Base-by-base conservation (phyloP, 495 filamentous ascomycete genomes). In the Lepidopterella palustris region DNA sequence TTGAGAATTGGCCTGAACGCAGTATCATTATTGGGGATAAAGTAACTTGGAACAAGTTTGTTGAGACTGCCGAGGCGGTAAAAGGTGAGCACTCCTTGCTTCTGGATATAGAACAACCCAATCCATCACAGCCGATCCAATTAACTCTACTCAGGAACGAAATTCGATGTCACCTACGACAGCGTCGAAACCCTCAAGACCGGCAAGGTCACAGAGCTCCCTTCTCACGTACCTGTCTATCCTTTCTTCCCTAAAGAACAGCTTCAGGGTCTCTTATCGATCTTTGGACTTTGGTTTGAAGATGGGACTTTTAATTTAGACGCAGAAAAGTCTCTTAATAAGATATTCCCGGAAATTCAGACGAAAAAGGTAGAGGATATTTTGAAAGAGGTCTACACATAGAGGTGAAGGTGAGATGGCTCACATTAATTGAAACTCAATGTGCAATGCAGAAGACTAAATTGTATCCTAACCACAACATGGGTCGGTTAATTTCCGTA, bases 1-100 rank as follows among this genome's bases (percentile, higher is more conserved):
- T 42, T 21, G 0, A 10, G 6, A 32, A 39, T 2, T 59, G 57
- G 57, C n/a, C 27, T 3, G 24, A 32, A 13, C 20, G 32, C 9
- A 25, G 20, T 20, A 26, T 15, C 47, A 32, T 39, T 9, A 42
- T 53, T 9, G 57, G 57, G 4, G 57, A 59, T 15, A 53, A 31
- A 11, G 24, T 53, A 8, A 59, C 57, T 10, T 59, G 47, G 48
- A 53, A 59, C 26, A 29, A 59, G 18, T 52, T 59, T 27, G 29
- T 59, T 15, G 24, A 3, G 0, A 11, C 53, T 4, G 57, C 29
- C 2, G 57, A 59, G 48, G 48, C 47, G 21, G 23, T 21, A 11
- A 18, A 24, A 20, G 45, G 45, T 49, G 11, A 49, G 45, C 21
- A 18, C n/a, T n/a, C n/a, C n/a, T n/a, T n/a, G n/a, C n/a, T n/a